Evolutionary conservation across 2,329 filamentous ascomycete species (phyloP).

Genomic region (Cytospora piceae): DNA sequence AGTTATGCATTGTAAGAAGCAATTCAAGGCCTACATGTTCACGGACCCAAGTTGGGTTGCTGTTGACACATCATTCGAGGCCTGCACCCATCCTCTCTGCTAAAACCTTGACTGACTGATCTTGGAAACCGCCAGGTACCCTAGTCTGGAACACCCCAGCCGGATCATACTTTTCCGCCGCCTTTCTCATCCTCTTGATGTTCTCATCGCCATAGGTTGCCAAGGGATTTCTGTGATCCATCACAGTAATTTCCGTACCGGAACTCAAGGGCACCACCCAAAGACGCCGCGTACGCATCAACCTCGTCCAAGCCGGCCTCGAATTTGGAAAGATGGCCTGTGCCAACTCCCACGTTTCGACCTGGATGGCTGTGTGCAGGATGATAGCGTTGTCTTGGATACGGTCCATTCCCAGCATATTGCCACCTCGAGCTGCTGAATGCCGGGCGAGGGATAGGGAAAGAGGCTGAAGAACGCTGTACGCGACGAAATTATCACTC

Average conservation of each 20-base stretch:
- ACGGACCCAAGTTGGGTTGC: no score
- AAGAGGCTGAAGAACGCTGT: neutral
- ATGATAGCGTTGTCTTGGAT: neutral
- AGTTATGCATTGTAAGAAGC: no score
- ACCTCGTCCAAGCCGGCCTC: slow-evolving; percentile 30
- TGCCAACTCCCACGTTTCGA: neutral
- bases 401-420: no score
- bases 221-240: slow-evolving; percentile 35
- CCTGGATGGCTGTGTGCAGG: neutral
- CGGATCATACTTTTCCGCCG: slow-evolving; percentile 35
- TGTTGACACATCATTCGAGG: no score
- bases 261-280: slow-evolving; percentile 30
- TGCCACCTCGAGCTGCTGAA: neutral
- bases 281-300: slow-evolving; percentile 8
- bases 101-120: slow-evolving; percentile 2
- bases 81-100: no score
- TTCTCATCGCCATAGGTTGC: slow-evolving; percentile 36
- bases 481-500: neutral
- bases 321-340: slow-evolving; percentile 9
- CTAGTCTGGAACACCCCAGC: slow-evolving; percentile 35
- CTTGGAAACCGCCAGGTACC: slow-evolving; percentile 35
- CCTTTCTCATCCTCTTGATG: slow-evolving; percentile 31
- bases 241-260: slow-evolving; percentile 37
- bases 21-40: no score
- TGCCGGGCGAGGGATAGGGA: no score